Evolutionary conservation across 1,139 yeast species (phyloP), one percentile per base, ranked within the genome.

Genomic region (Pichia sp.): DNA sequence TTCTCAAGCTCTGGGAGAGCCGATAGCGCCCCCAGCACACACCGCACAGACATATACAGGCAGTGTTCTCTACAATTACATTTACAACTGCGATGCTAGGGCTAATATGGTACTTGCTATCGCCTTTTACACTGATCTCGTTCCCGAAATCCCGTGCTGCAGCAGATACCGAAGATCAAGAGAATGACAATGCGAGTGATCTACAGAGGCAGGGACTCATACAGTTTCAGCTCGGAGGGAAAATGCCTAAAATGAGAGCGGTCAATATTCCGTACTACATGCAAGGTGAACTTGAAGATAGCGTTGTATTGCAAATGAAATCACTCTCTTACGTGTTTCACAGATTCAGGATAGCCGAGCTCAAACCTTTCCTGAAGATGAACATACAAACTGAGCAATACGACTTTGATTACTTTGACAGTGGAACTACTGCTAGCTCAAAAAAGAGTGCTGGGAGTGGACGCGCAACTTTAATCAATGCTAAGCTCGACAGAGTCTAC

Each of bases 271-370:
- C 82, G 3, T 55, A 60, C 8, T 75, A 68, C 44, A 44, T 54
- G 16, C 67, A 63, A 38, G 79, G 78, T 3, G 64, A 58, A 19
- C 44, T 50, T 5, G 73, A 68, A 38, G 86, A 78, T 52, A 63
- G 75, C 5, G 63, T 74, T 11, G 82, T 76, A 43, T 61, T 77
- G 13, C 82, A 76, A 45, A 63, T 77, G 41, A 75, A 72, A 47
- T 64, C 82, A 4, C 56, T 79, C 35, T 53, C 64, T 25, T 79
- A 78, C 50, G 61, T 73, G 51, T 79, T 70, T 58, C 67, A 72
- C 42, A 59, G 85, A 31, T 63, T 74, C 38, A 61, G 64, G 30
- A 63, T 79, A 27, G 62, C 69, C 35, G 58, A 56, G 16, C 50
- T 73, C 13, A 56, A 68, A 3, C 62, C 74, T 1, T 69, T 72